A percentile compares a stretch with the other conserved stretches of the same genome.
These are phyloP conservation scores for Aspergillus taichungensis DNA, from an alignment of 495 filamentous ascomycete genomes.

Conservation along the genomic window DNA sequence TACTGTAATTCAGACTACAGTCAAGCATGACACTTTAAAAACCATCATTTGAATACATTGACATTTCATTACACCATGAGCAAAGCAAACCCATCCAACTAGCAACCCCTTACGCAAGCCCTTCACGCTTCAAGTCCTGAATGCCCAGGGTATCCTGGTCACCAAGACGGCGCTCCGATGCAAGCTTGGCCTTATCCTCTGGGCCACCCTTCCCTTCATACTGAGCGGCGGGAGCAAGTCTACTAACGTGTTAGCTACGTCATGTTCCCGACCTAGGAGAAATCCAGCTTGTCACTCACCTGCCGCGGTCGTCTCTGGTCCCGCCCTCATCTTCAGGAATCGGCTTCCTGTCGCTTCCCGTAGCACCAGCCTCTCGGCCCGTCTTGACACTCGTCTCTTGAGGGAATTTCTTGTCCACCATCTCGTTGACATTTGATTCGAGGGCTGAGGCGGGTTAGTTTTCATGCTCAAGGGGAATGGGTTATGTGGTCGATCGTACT, in stretches of 20 bases:
- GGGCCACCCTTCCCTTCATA: slow-evolving; percentile 45
- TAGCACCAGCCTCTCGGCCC: slow-evolving; percentile 36
- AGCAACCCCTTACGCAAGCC: slow-evolving; percentile 6
- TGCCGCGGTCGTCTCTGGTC: slow-evolving; percentile 34
- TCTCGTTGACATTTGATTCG: slow-evolving; percentile 47
- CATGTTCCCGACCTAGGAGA: slow-evolving; percentile 1
- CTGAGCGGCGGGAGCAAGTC: slow-evolving; percentile 36
- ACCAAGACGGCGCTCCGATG: slow-evolving; percentile 30
- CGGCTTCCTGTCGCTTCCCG: slow-evolving; percentile 42
- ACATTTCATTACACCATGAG: no score
- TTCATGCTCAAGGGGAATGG: background rate
- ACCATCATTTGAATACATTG: no score
- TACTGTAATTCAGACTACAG: no score
- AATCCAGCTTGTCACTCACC: slow-evolving; percentile 13
- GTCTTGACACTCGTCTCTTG: slow-evolving; percentile 32
- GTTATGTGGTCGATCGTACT: slow-evolving; percentile 20
- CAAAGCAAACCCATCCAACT: no score
- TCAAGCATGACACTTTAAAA: no score
- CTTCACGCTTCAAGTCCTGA: slow-evolving; percentile 21
- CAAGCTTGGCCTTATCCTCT: slow-evolving; percentile 35
- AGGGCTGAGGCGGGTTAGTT: slow-evolving; percentile 18
- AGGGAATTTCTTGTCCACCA: slow-evolving; percentile 37
- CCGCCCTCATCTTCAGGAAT: slow-evolving; percentile 47
- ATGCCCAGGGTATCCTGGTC: slow-evolving; percentile 32
- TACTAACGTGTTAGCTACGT: slow-evolving; percentile 5